Percentiles rank a stretch among this genome's conserved stretches.
These are phyloP conservation scores for Pichia heedii DNA, from an alignment of 805 yeast species.

Conservation along the genomic window DNA sequence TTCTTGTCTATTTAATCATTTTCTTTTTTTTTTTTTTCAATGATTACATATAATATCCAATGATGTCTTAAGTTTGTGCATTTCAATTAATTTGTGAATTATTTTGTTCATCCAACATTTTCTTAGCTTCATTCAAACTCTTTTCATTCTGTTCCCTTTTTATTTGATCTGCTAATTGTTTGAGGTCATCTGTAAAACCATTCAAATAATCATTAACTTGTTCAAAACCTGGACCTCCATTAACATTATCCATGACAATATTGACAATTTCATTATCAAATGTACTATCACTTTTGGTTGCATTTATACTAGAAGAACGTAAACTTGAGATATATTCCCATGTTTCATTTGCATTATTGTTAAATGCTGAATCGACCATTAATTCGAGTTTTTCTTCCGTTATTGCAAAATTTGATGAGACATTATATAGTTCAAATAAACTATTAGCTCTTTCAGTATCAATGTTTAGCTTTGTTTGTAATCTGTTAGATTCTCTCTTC, in stretches of 20 bases:
- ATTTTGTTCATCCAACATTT: neutral
- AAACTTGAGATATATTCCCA: conserved; percentile 13
- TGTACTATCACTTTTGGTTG: conserved; percentile 14
- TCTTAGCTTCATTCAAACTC: neutral
- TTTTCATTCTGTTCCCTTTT: conserved; percentile 16
- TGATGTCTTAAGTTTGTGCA: too few species aligned
- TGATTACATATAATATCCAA: too few species aligned
- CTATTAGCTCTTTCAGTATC: conserved; percentile 46
- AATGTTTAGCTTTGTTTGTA: conserved; percentile 40
- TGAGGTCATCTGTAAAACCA: conserved; percentile 20
- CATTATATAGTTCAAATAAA: conserved; percentile 64
- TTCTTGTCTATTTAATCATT: too few species aligned
- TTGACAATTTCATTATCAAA: conserved; percentile 23
- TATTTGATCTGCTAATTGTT: conserved; percentile 17
- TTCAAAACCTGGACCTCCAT: conserved; percentile 26
- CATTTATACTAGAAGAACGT: conserved; percentile 16
- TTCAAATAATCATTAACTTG: conserved; percentile 24
- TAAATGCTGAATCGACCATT: conserved; percentile 50
- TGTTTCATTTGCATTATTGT: conserved; percentile 27
- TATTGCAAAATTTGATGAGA: conserved; percentile 58
- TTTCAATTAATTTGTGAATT: neutral
- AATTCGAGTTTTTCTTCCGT: conserved; percentile 56
- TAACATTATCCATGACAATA: conserved; percentile 23
- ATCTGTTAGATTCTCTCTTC: conserved; percentile 63
- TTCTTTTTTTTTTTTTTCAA: too few species aligned